These are phyloP conservation scores for Aspergillus coremiiformis DNA, from an alignment of 495 filamentous ascomycete species.

Conservation along the genomic window DNA sequence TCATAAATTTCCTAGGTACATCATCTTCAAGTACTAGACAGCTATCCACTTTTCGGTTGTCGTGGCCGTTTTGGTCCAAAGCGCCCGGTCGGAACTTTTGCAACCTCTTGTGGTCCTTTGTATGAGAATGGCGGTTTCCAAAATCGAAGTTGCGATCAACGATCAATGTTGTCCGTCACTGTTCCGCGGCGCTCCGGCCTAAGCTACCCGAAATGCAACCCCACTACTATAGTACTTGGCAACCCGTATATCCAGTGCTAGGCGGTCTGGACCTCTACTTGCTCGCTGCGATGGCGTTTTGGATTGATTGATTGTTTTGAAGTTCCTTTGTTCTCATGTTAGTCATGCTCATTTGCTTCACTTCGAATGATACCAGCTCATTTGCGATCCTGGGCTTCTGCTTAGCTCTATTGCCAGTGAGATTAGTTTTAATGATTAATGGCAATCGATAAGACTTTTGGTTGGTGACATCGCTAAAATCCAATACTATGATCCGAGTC, in stretches of 20 bases:
- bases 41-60: neutral
- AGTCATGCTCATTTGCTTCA: conserved; percentile 15
- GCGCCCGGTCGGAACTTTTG: neutral
- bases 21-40: conserved; percentile 50
- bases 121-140: conserved; percentile 2
- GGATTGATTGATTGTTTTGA: neutral
- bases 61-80: conserved; percentile 4
- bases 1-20: conserved; percentile 33
- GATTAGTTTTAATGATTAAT: conserved; percentile 31
- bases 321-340: conserved; percentile 10
- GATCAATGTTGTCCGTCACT: conserved; percentile 16
- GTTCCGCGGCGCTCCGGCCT: conserved; percentile 30
- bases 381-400: conserved; percentile 29
- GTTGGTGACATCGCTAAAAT: neutral
- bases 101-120: conserved; percentile 3
- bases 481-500: too few relatives aligned
- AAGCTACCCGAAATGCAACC: conserved; percentile 26
- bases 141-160: conserved; percentile 5
- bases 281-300: neutral
- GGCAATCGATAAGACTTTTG: conserved; percentile 22
- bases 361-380: conserved; percentile 42
- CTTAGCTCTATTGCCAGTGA: conserved; percentile 21
- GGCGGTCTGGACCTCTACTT: neutral
- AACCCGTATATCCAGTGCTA: conserved; percentile 6
- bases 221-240: conserved; percentile 27